These are phyloP conservation scores for Rhizoctonia solani DNA, from an alignment of 1,284 basidiomycete genomes.

Conservation along the genomic window DNA sequence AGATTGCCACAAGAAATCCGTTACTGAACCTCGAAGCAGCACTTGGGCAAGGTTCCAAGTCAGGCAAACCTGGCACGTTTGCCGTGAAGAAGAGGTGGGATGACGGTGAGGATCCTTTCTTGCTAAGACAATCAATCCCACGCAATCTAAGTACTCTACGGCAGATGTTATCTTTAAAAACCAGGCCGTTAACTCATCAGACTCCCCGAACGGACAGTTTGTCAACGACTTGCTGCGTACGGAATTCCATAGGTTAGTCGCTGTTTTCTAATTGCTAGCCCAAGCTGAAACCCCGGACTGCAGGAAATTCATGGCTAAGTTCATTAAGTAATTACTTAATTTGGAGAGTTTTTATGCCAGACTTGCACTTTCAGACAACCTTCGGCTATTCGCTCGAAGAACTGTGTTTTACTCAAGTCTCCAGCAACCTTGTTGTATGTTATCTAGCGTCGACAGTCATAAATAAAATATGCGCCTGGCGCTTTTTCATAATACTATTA, in stretches of 20 bases:
- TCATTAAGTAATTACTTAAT: slow-evolving; percentile 58
- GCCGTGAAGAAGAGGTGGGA: slow-evolving; percentile 94
- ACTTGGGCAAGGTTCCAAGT: slow-evolving; percentile 67
- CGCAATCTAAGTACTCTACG: slow-evolving; percentile 10
- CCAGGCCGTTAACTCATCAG: slow-evolving; percentile 73
- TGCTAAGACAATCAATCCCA: neutral
- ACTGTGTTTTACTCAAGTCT: too few species aligned
- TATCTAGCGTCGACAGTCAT: too few species aligned
- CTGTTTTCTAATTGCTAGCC: neutral
- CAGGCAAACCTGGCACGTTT: slow-evolving; percentile 75
- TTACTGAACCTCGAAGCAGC: slow-evolving; percentile 87
- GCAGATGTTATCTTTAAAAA: slow-evolving; percentile 96
- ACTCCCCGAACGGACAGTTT: slow-evolving; percentile 75
- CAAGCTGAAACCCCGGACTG: slow-evolving; percentile 16
- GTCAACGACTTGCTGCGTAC: slow-evolving; percentile 91
- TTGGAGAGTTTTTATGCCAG: neutral
- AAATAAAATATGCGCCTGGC: too few species aligned
- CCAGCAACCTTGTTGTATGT: too few species aligned
- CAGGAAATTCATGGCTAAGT: slow-evolving; percentile 79
- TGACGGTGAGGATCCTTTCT: slow-evolving; percentile 65
- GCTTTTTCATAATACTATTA: too few species aligned
- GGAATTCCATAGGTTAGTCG: slow-evolving; percentile 83
- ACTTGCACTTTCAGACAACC: too few species aligned
- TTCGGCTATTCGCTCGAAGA: too few species aligned
- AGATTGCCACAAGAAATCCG: slow-evolving; percentile 85